phyloP scores from a whole-genome alignment of 1,284 basidiomycete genomes.

The Calocybe gambosa region DNA sequence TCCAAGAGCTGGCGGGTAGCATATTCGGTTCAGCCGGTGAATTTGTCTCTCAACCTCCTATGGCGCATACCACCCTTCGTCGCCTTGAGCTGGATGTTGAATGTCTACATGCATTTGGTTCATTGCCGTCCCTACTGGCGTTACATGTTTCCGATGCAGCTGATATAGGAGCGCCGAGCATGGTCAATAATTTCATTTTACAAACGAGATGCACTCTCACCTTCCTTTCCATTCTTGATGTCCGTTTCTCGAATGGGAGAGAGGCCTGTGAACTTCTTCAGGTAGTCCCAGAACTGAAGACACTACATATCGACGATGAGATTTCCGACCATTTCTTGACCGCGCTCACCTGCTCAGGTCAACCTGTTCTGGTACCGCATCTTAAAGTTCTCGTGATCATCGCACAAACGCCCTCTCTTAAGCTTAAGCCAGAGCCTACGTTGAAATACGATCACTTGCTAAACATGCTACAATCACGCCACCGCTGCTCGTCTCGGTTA shows the following conservation, averaged over 20 bases:
- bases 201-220: background rate
- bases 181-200: background rate
- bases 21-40: background rate
- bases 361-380: background rate
- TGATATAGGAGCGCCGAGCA: background rate
- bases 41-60: background rate
- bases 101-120: background rate
- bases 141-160: background rate
- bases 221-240: background rate
- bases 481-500: background rate
- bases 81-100: background rate
- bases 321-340: background rate
- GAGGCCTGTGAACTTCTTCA: background rate
- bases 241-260: background rate
- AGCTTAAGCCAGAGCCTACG: background rate
- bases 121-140: background rate
- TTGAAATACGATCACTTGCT: background rate
- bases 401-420: background rate
- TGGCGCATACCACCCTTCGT: background rate
- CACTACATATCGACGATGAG: background rate
- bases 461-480: background rate
- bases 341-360: background rate
- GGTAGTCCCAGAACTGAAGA: background rate
- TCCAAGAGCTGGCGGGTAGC: background rate
- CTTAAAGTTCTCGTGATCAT: background rate